These are phyloP conservation scores for Rubroboletus pulcherrimus DNA, from an alignment of 768 basidiomycete genomes.

Conservation along the genomic window DNA sequence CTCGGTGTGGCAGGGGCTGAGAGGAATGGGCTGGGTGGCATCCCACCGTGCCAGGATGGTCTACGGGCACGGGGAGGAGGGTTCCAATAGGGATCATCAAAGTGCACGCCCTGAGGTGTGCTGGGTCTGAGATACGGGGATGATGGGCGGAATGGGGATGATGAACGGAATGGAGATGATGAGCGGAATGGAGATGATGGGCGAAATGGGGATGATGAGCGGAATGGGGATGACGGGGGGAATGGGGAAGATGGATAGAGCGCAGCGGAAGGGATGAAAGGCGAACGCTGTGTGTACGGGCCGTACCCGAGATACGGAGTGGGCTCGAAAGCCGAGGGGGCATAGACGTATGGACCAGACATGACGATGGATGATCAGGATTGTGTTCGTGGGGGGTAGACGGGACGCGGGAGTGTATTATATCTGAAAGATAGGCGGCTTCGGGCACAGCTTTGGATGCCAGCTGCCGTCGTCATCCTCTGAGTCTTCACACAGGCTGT, in stretches of 20 bases:
- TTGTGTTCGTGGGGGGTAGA: not conserved
- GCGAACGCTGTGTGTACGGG: conserved; percentile 35
- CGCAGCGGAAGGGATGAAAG: conserved; percentile 41
- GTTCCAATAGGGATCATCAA: conserved; percentile 21
- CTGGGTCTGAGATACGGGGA: conserved; percentile 30
- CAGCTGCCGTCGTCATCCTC: not conserved
- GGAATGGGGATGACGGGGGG: too few relatives aligned
- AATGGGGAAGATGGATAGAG: conserved; percentile 34
- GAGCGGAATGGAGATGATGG: too few relatives aligned
- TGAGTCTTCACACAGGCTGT: conserved; percentile 13
- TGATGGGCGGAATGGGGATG: conserved; percentile 35
- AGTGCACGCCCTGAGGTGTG: conserved; percentile 25
- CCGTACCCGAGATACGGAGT: conserved; percentile 34
- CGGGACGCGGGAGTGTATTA: not conserved
- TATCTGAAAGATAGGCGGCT: conserved; percentile 16
- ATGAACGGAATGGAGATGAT: too few relatives aligned
- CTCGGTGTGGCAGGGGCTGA: conserved; percentile 10
- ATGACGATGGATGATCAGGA: conserved; percentile 22
- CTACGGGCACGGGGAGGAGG: conserved; percentile 35
- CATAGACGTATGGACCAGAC: conserved; percentile 44
- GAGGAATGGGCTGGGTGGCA: conserved; percentile 25
- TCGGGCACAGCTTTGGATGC: conserved; percentile 12
- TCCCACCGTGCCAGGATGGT: conserved; percentile 42
- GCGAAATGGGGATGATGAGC: too few relatives aligned
- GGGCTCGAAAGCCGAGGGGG: conserved; percentile 34